A percentile compares a stretch with the other conserved stretches of the same genome.
Conservation (phyloP, 2,329 filamentous ascomycete species). For the Penicillium sp. region DNA sequence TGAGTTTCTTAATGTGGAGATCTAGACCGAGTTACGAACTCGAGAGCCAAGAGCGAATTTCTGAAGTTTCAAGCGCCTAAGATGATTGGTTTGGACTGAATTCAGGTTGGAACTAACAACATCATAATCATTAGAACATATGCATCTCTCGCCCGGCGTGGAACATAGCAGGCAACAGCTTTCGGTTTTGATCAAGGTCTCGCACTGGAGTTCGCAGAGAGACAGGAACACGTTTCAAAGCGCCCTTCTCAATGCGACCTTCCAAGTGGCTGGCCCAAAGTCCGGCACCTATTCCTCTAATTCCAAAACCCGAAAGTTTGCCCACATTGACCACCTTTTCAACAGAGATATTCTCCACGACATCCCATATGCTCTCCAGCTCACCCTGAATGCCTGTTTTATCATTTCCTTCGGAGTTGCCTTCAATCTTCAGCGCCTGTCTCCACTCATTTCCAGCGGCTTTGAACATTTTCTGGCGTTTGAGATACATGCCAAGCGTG, state of each 20-base stretch:
- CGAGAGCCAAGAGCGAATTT: too few species aligned
- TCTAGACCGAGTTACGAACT: too few species aligned
- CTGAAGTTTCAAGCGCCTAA: too few species aligned
- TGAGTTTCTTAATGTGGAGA: too few species aligned
- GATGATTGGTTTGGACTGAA: neutral
- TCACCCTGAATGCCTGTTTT: neutral
- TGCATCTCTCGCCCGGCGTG: slow-evolving; percentile 13
- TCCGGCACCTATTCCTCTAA: neutral
- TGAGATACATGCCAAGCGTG: slow-evolving; percentile 9
- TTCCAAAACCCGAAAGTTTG: neutral
- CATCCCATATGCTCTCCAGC: neutral
- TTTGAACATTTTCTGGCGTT: neutral
- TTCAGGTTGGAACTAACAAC: too few species aligned
- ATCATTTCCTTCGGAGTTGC: neutral
- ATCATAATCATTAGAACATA: slow-evolving; percentile 1
- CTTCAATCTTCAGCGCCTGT: neutral
- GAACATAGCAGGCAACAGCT: slow-evolving; percentile 13
- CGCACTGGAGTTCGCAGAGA: slow-evolving; percentile 3
- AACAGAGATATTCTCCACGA: neutral
- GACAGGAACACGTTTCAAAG: slow-evolving; percentile 8
- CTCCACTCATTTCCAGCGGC: neutral
- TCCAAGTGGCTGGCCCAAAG: neutral
- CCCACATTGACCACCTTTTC: neutral
- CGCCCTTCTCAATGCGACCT: slow-evolving; percentile 5
- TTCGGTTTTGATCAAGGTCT: slow-evolving; percentile 8